Conservation (phyloP, 805 yeast species). For the Deakozyma indianensis region DNA sequence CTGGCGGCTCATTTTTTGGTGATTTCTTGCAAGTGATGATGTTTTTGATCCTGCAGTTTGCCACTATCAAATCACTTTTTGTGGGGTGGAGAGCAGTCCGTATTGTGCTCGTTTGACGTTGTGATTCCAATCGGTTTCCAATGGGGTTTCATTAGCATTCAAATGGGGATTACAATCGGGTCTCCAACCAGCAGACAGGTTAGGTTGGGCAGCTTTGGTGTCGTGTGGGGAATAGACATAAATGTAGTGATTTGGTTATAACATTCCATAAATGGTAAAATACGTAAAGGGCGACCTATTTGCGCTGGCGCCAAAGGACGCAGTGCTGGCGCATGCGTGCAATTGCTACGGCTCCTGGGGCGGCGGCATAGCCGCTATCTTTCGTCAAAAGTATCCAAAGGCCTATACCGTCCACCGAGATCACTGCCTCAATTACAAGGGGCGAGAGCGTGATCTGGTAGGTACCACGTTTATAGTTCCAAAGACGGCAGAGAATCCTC, state of each 20-base stretch:
- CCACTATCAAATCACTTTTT: too few relatives aligned
- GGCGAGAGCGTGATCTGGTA: slow-evolving; percentile 24
- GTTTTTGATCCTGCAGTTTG: too few relatives aligned
- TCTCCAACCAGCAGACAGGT: too few relatives aligned
- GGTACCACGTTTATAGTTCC: slow-evolving; percentile 43
- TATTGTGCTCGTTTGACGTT: too few relatives aligned
- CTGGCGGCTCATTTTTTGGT: not conserved
- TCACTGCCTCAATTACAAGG: slow-evolving; percentile 24
- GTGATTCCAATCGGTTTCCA: too few relatives aligned
- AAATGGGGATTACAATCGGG: too few relatives aligned
- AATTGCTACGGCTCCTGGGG: slow-evolving; percentile 75
- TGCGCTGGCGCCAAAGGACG: slow-evolving; percentile 18
- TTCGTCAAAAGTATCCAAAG: slow-evolving; percentile 38
- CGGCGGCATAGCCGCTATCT: slow-evolving; percentile 60
- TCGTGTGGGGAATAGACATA: too few relatives aligned
- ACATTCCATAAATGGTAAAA: slow-evolving; percentile 2
- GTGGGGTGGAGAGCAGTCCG: too few relatives aligned
- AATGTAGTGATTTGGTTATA: too few relatives aligned
- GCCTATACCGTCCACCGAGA: slow-evolving; percentile 36
- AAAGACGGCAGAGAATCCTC: slow-evolving; percentile 18
- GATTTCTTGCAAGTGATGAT: too few relatives aligned
- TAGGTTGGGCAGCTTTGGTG: too few relatives aligned
- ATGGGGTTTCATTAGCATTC: too few relatives aligned
- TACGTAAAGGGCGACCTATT: slow-evolving; percentile 51
- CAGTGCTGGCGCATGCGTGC: slow-evolving; percentile 63